Conservation (phyloP, 208 protist species). For the Angomonas deanei region DNA sequence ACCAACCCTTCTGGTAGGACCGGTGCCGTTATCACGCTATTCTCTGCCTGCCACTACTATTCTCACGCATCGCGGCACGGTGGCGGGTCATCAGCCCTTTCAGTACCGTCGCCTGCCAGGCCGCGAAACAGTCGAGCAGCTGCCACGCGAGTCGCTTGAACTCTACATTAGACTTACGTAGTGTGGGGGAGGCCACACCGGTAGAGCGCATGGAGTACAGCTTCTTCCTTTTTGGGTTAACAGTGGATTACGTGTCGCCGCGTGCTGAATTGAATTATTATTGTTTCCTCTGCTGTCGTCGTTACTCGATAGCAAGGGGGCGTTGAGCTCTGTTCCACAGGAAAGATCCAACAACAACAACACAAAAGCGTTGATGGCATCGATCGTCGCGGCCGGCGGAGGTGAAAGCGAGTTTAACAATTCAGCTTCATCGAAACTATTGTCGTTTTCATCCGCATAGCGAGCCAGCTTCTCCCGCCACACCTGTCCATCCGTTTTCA, state of each 20-base stretch:
- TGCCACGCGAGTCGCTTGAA: constrained; percentile 80
- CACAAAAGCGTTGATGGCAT: constrained; percentile 55
- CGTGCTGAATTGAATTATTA: background rate
- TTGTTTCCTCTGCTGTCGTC: background rate
- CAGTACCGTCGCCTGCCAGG: constrained; percentile 41
- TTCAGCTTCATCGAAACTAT: constrained; percentile 5
- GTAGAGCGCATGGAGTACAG: constrained; percentile 42
- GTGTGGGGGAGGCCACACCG: constrained; percentile 50
- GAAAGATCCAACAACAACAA: constrained; percentile 63
- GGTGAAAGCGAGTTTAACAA: no score
- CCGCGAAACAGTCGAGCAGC: constrained; percentile 52
- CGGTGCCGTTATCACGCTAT: background rate
- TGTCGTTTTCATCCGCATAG: no score
- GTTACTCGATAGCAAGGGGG: no score
- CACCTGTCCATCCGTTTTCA: constrained; percentile 17
- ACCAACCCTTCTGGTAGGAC: constrained; percentile 7
- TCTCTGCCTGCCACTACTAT: background rate
- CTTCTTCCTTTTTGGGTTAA: constrained; percentile 23
- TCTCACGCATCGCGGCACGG: background rate
- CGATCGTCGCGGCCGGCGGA: constrained; percentile 17
- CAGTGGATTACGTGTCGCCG: constrained; percentile 7
- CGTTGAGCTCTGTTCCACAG: constrained; percentile 55
- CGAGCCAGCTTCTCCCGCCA: background rate
- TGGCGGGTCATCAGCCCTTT: background rate
- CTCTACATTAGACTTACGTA: constrained; percentile 41